These are phyloP conservation scores for Beauveria caledonica DNA, from an alignment of 2,329 filamentous ascomycete species.

Conservation along the genomic window DNA sequence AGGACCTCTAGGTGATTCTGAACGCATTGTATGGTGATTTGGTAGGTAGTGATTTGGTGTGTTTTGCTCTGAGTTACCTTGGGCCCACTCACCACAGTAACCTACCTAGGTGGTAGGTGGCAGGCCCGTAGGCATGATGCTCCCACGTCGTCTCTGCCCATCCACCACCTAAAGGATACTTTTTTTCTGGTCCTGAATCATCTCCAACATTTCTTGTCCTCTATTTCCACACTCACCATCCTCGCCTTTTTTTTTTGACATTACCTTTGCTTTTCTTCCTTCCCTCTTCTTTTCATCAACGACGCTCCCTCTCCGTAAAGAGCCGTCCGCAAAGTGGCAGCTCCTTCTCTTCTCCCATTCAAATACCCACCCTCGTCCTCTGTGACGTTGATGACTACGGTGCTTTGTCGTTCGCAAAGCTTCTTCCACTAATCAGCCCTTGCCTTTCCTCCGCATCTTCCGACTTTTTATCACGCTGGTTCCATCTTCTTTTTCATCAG, in stretches of 20 bases:
- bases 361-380: background rate
- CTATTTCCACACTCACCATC: constrained; percentile 8
- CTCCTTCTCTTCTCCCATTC: background rate
- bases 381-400: constrained; percentile 3
- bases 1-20: no score
- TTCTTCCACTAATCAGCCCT: background rate
- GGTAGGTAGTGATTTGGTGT: no score
- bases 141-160: background rate
- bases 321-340: background rate
- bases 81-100: no score
- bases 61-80: no score
- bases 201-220: background rate
- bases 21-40: no score
- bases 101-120: no score
- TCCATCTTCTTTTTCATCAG: background rate
- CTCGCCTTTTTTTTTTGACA: background rate
- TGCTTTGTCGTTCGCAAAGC: background rate
- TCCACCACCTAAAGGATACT: background rate
- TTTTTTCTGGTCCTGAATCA: constrained; percentile 8
- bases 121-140: background rate
- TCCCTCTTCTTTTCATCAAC: background rate
- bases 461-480: background rate
- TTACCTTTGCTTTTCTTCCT: background rate
- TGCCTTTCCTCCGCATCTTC: background rate
- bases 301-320: background rate